A percentile compares a stretch with the other conserved stretches of the same genome.
Evolutionary conservation across 2,329 filamentous ascomycete genomes (phyloP).

Genomic region (Trichoderma simmonsii): DNA sequence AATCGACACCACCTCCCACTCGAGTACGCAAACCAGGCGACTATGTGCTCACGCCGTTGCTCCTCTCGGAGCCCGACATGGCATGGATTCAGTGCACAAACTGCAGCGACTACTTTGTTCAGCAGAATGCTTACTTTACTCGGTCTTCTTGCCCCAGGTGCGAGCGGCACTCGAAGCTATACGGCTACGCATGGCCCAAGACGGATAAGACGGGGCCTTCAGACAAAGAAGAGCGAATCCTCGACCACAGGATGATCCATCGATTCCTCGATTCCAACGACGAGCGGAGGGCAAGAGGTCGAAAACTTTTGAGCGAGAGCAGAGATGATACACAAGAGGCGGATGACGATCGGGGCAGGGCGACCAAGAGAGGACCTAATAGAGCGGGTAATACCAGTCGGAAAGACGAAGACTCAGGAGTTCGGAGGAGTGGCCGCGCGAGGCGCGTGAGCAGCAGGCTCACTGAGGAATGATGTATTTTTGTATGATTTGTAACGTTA

Average conservation of each 20-base stretch:
- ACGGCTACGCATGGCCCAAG: slow-evolving; percentile 95
- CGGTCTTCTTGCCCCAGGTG: slow-evolving; percentile 84
- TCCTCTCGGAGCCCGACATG: slow-evolving; percentile 71
- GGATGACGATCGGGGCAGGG: slow-evolving; percentile 27
- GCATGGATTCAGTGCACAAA: slow-evolving; percentile 88
- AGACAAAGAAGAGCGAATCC: slow-evolving; percentile 68
- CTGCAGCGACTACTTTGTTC: slow-evolving; percentile 79
- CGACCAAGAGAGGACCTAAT: slow-evolving; percentile 20
- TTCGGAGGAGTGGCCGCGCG: slow-evolving; percentile 36
- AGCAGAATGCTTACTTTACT: slow-evolving; percentile 83
- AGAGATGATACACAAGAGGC: slow-evolving; percentile 28
- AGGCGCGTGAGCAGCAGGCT: slow-evolving; percentile 35
- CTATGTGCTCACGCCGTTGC: slow-evolving; percentile 75
- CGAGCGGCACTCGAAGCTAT: slow-evolving; percentile 92
- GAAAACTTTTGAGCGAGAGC: slow-evolving; percentile 29
- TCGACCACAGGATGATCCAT: slow-evolving; percentile 85
- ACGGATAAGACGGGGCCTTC: slow-evolving; percentile 74
- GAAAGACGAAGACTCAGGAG: background rate
- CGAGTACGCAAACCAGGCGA: slow-evolving; percentile 63
- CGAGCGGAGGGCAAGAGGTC: slow-evolving; percentile 55
- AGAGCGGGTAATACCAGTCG: slow-evolving; percentile 10
- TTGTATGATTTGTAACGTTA: slow-evolving; percentile 2
- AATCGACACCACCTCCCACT: slow-evolving; percentile 33
- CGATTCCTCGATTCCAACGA: slow-evolving; percentile 74
- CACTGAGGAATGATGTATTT: slow-evolving; percentile 17